These are phyloP conservation scores for Petunia hybrid DNA, from an alignment of 305 asterid genomes.

Conservation along the genomic window DNA sequence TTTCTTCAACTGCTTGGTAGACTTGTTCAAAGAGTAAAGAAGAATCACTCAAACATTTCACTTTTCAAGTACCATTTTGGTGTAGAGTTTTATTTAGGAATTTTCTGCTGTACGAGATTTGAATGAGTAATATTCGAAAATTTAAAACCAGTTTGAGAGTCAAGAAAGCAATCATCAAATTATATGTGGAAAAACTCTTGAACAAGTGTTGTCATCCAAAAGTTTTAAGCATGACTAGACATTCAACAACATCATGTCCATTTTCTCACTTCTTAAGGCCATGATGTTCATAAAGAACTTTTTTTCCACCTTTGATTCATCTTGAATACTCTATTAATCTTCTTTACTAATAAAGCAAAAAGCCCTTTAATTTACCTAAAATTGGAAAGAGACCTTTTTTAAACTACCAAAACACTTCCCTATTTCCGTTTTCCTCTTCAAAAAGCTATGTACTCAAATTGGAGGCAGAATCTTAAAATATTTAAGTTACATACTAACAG, in stretches of 20 bases:
- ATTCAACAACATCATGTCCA: constrained; percentile 10
- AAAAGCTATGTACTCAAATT: too few relatives aligned
- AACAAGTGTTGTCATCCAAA: neutral
- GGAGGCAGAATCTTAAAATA: too few relatives aligned
- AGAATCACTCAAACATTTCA: constrained; percentile 5
- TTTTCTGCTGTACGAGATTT: neutral
- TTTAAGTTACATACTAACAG: too few relatives aligned
- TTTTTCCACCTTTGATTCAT: neutral
- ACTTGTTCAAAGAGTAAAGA: neutral
- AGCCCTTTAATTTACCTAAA: neutral
- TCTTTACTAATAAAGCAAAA: neutral
- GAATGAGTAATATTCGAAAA: constrained; percentile 22
- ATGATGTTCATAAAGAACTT: neutral
- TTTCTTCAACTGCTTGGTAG: neutral
- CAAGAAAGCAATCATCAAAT: constrained; percentile 27
- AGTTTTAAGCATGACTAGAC: constrained; percentile 7
- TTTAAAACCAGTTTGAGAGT: neutral
- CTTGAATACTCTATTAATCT: neutral
- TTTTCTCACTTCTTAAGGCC: neutral
- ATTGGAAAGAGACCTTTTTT: neutral
- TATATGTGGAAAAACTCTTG: neutral
- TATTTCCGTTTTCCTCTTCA: neutral
- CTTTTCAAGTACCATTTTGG: neutral
- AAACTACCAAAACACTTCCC: neutral
- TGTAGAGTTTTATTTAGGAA: constrained; percentile 4